These are phyloP conservation scores for Pestalotiopsis sp. DNA, from an alignment of 2,329 filamentous ascomycete species.

Conservation along the genomic window DNA sequence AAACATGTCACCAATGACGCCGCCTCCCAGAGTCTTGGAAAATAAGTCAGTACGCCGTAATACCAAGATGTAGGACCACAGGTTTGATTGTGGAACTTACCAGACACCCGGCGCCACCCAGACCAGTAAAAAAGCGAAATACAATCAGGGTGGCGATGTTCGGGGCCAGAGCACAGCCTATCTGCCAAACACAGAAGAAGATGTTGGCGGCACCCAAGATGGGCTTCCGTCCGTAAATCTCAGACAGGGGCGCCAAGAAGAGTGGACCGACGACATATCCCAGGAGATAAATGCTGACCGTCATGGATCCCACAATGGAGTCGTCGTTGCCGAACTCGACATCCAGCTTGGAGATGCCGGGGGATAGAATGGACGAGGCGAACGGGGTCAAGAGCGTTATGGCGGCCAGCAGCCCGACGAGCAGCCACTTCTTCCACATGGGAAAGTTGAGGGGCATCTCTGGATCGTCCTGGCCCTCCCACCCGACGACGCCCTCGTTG, in stretches of 20 bases:
- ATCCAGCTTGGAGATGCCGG: slow-evolving; percentile 44
- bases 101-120: slow-evolving; percentile 55
- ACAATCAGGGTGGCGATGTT: slow-evolving; percentile 54
- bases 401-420: slow-evolving; percentile 54
- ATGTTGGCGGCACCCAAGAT: slow-evolving; percentile 59
- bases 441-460: slow-evolving; percentile 60
- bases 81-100: neutral
- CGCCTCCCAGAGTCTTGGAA: slow-evolving; percentile 42
- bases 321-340: slow-evolving; percentile 44
- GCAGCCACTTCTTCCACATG: slow-evolving; percentile 56
- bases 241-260: slow-evolving; percentile 57
- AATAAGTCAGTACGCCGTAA: slow-evolving; percentile 27
- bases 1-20: slow-evolving; percentile 55
- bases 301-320: slow-evolving; percentile 47
- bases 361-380: slow-evolving; percentile 60
- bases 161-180: slow-evolving; percentile 64
- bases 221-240: slow-evolving; percentile 63
- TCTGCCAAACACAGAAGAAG: slow-evolving; percentile 59
- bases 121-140: slow-evolving; percentile 59
- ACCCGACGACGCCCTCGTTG: slow-evolving; percentile 50
- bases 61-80: neutral
- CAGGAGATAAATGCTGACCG: slow-evolving; percentile 61
- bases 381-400: slow-evolving; percentile 67
- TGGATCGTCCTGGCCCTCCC: slow-evolving; percentile 59
- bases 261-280: slow-evolving; percentile 59